Evolutionary conservation across 768 basidiomycete species (phyloP), one percentile per base, ranked within the genome.

Genomic region (Punctularia strigosozonata): DNA sequence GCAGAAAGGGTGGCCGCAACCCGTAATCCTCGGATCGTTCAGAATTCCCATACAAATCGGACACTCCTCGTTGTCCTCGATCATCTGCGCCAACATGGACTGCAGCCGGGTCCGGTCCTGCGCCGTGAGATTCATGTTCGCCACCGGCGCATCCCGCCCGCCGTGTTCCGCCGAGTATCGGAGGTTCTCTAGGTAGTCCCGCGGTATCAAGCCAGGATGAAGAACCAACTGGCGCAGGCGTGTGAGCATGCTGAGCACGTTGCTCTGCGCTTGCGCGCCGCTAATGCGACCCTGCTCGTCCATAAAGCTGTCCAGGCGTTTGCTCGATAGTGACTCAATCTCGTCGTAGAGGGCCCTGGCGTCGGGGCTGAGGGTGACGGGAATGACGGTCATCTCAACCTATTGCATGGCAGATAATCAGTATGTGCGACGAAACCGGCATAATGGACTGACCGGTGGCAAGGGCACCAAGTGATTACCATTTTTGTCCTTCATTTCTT

Each of bases 401-500:
- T 82, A 15, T 35, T 25, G 36, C 5, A 48, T 12, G 43, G 37
- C 28, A 17, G 15, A 21, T 8, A 6, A 18, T 15, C 36, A 19
- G 4, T 24, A 15, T 17, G 19, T 35, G 36, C 2, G 36, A 21
- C 17, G 36, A 1, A 3, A 21, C 35, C 6, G 14, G 20, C 8
- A 1, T 2, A n/a, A 23, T 3, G 10, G 26, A 42, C 58, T 51
- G 50, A 75, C 77, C 4, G 80, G 73, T 25, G 91, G 90, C 10
- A 95, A 66, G 12, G 77, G 67, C 3, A 95, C 71, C 6, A 95
- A 63, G 13, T 68, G 59, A 14, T 79, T 77, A 15, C 91, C 91
- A 14, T 73, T 56, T 5, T 62, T 67, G 52, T 92, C 86, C 68
- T 85, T 81, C 82, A 94, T 91, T 77, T 89, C 86, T 56, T 89